These are phyloP conservation scores for Pseudonitzschia multiseries DNA, from an alignment of 108 stramenopile genomes.

Conservation along the genomic window DNA sequence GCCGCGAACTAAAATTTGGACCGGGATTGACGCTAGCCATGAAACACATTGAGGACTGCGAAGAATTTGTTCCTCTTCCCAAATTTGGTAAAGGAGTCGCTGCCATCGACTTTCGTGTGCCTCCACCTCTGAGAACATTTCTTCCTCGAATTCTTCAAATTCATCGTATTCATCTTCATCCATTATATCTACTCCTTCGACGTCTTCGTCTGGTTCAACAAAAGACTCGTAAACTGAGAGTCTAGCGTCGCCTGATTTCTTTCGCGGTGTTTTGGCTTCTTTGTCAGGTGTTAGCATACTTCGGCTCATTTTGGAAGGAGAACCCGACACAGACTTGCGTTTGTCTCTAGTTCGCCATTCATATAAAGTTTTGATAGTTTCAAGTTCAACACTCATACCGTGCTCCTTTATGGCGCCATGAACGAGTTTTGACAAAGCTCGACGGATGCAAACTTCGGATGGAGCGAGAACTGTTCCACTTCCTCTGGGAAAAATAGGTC, in stretches of 20 bases:
- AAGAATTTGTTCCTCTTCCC: slow-evolving; percentile 41
- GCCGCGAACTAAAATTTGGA: slow-evolving; percentile 39
- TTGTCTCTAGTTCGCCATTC: slow-evolving; percentile 43
- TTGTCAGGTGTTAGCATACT: not conserved
- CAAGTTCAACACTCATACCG: slow-evolving; percentile 41
- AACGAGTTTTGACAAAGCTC: slow-evolving; percentile 37
- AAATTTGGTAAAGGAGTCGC: slow-evolving; percentile 35
- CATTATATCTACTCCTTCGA: slow-evolving; percentile 18
- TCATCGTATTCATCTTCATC: slow-evolving; percentile 21
- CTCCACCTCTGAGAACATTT: slow-evolving; percentile 27
- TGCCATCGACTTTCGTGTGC: slow-evolving; percentile 47
- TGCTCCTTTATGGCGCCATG: slow-evolving; percentile 20
- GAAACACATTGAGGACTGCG: slow-evolving; percentile 33
- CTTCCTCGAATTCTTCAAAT: slow-evolving; percentile 21
- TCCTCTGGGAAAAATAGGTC: slow-evolving; percentile 46
- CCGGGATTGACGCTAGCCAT: slow-evolving; percentile 22
- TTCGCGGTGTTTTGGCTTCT: not conserved
- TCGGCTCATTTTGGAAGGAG: slow-evolving; percentile 10
- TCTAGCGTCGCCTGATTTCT: not conserved
- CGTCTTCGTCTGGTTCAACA: slow-evolving; percentile 26
- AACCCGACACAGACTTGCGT: slow-evolving; percentile 5
- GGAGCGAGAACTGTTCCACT: slow-evolving; percentile 47
- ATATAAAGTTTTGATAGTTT: slow-evolving; percentile 44
- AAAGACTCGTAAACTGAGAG: slow-evolving; percentile 38
- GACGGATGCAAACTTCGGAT: slow-evolving; percentile 30